Evolutionary conservation across 2,329 filamentous ascomycete species (phyloP), one percentile per base, ranked within the genome.

Genomic region (Pseudofabraea citricarpa): DNA sequence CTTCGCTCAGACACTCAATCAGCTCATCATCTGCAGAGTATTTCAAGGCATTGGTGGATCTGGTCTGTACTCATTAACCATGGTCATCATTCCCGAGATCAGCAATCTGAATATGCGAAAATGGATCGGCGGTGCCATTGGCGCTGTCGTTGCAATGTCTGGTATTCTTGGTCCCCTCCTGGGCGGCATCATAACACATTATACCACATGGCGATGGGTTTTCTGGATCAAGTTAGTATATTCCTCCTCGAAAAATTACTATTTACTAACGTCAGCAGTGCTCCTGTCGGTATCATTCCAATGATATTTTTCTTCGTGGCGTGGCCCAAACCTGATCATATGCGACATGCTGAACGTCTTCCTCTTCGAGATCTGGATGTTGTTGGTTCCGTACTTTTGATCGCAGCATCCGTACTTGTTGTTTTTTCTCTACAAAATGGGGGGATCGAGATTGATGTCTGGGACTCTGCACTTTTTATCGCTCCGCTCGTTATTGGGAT

Each of bases 191-290:
- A 52, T 58, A 12, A 56, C 53, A 2, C 39, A 40, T 9, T 45
- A 50, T 33, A 39, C 52, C 5, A 47, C 41, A 8, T 56, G 50
- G 50, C 43, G 47, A 39, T 56, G 53, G 53, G 65, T 79, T 2
- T 81, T 80, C 57, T 79, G 73, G 72, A 73, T 81, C 54, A 81
- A 80, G 73, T 76, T 52, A 38, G 69, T 60, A 36, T 18, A 5
- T 5, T 18, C 12, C 12, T 12, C 15, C 8, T 5, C 6, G n/a
- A 22, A 2, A 4, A 38, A 10, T 4, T 4, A 27, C 56, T 32
- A 20, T 20, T 37, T 35, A 45, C 55, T 58, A 38, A 57, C 32
- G 4, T 18, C 13, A n/a, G 3, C 35, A 77, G 73, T 50, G 73
- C 70, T 2, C 76, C 76, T 1, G 58, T 78, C 13, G 72, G 73